Percentiles rank a stretch among this genome's conserved stretches.
phyloP scores from a whole-genome alignment of 371 early-diverging fungal species.

The Mucor racemosus region DNA sequence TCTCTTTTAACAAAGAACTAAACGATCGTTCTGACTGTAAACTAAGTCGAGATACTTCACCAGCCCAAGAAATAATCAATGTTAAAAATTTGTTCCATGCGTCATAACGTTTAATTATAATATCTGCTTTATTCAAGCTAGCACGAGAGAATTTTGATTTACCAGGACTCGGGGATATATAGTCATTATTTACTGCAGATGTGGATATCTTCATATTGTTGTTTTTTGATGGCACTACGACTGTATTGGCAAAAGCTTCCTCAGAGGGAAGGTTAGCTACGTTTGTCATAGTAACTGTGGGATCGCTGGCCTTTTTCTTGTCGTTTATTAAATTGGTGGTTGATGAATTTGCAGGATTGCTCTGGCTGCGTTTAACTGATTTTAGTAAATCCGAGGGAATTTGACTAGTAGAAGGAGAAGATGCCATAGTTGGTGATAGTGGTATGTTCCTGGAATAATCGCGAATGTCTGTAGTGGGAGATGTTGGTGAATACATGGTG shows the following conservation, averaged over 20 bases:
- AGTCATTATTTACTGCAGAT: neutral
- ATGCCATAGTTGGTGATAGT: neutral
- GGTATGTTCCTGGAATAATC: neutral
- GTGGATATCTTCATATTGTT: neutral
- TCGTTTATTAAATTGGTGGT: neutral
- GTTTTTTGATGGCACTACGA: neutral
- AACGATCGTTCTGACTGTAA: slow-evolving; percentile 26
- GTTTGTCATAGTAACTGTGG: neutral
- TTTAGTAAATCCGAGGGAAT: neutral
- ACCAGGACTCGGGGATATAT: neutral
- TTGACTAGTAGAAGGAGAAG: too few relatives aligned
- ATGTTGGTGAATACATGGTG: neutral
- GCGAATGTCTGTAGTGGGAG: neutral
- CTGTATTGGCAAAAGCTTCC: neutral
- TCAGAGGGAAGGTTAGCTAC: neutral
- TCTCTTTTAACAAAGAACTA: neutral
- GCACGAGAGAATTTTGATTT: neutral
- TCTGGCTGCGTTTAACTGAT: neutral
- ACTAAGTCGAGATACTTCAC: slow-evolving; percentile 29
- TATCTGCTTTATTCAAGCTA: slow-evolving; percentile 34
- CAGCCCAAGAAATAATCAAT: slow-evolving; percentile 29
- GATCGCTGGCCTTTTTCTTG: neutral
- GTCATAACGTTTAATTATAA: slow-evolving; percentile 37
- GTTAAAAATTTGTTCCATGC: slow-evolving; percentile 32
- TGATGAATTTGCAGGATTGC: neutral